Evolutionary conservation across 306 rosid species (phyloP).

Genomic region (apple (Malus domestica)): ASM211411v1 NC_041793.1:20435501-20436000

Average conservation of each 20-base stretch:
- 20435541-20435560: conserved; percentile 24
- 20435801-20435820: not conserved
- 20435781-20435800: not conserved
- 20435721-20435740: not conserved
- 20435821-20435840: not conserved
- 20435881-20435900: not conserved
- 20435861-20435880: not conserved
- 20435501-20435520: conserved; percentile 89
- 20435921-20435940: not conserved
- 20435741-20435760: not conserved
- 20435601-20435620: not conserved
- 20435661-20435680: not conserved
- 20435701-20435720: not conserved
- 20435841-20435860: not conserved
- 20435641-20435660: not conserved
- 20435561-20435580: conserved; percentile 6
- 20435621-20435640: not conserved
- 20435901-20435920: not conserved
- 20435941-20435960: not conserved
- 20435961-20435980: not conserved
- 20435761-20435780: not conserved
- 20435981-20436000: not conserved
- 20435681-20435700: not conserved
- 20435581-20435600: not conserved
- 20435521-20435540: conserved; percentile 89